Base-by-base conservation (phyloP, 495 filamentous ascomycete species). In the Penicillium salamii region DNA sequence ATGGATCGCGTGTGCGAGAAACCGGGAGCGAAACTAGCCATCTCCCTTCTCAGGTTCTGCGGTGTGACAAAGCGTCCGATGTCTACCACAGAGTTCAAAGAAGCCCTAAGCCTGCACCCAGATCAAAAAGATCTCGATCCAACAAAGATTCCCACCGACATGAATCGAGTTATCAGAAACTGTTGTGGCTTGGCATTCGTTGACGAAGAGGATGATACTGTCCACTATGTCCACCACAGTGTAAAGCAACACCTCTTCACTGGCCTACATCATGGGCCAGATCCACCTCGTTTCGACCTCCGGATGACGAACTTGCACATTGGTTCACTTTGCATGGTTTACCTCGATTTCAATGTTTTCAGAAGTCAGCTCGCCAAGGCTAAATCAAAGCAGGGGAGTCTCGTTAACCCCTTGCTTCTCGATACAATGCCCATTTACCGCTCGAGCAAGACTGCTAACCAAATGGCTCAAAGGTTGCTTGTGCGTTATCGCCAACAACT, bases 271-370 rank as follows among this genome's bases (percentile, higher is more conserved):
- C n/a, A n/a, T n/a, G n/a, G n/a, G n/a, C n/a, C n/a, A n/a, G n/a
- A n/a, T n/a, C n/a, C n/a, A n/a, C n/a, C n/a, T n/a, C n/a, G n/a
- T n/a, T n/a, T n/a, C n/a, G n/a, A n/a, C n/a, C n/a, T n/a, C n/a
- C n/a, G n/a, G n/a, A 45, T 24, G 15, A 55, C 3, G 19, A 34
- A 8, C n/a, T 14, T 41, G 34, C 13, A 53, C 13, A n/a, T 58
- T 28, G 63, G 68, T 17, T 52, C 61, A 9, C 35, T 64, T 26
- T 72, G 69, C 42, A 45, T 70, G 29, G 68, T 66, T 0, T 73
- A 71, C 44, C 59, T 73, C 14, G 52, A 62, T 38, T 68, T 69
- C 45, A 55, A 45, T 38, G 56, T 69, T 48, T 71, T 71, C 46
- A 59, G 62, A 21, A 42, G 46, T 24, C 37, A 63, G 37, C 8